These are phyloP conservation scores for Sanghuangporus weigelae DNA, from an alignment of 1,284 basidiomycete species.

Conservation along the genomic window DNA sequence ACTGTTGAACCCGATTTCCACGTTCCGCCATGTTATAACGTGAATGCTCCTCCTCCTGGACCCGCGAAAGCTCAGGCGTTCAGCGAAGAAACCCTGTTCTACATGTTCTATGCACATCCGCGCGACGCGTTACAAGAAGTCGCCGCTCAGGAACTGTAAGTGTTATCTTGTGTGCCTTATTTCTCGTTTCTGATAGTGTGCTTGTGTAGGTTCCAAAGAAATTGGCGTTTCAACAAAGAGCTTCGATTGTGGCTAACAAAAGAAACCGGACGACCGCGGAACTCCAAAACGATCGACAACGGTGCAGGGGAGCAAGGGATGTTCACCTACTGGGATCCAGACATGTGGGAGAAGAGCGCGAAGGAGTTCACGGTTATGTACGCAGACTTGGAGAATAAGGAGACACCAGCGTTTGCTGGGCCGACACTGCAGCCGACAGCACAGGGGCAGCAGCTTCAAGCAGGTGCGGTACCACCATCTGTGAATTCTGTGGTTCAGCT, in stretches of 20 bases:
- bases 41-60: constrained; percentile 86
- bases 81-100: constrained; percentile 96
- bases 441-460: constrained; percentile 23
- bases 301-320: constrained; percentile 74
- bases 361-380: constrained; percentile 88
- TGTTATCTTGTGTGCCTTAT: constrained; percentile 21
- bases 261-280: constrained; percentile 70
- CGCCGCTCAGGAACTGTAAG: constrained; percentile 92
- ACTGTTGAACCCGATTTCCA: constrained; percentile 89
- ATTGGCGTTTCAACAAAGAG: constrained; percentile 98
- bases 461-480: constrained; percentile 21
- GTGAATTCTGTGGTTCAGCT: constrained; percentile 15
- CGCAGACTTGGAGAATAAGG: constrained; percentile 83
- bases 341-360: constrained; percentile 81
- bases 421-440: constrained; percentile 43
- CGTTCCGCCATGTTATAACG: constrained; percentile 90
- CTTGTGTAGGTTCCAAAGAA: constrained; percentile 76
- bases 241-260: constrained; percentile 94
- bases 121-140: constrained; percentile 92
- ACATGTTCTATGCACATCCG: constrained; percentile 97
- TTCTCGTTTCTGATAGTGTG: constrained; percentile 2
- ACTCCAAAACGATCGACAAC: constrained; percentile 83
- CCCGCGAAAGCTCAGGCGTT: constrained; percentile 86
- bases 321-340: constrained; percentile 91
- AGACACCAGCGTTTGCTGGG: constrained; percentile 53